phyloP scores from a whole-genome alignment of 805 yeast species.

The Danielia oregonensis region DNA sequence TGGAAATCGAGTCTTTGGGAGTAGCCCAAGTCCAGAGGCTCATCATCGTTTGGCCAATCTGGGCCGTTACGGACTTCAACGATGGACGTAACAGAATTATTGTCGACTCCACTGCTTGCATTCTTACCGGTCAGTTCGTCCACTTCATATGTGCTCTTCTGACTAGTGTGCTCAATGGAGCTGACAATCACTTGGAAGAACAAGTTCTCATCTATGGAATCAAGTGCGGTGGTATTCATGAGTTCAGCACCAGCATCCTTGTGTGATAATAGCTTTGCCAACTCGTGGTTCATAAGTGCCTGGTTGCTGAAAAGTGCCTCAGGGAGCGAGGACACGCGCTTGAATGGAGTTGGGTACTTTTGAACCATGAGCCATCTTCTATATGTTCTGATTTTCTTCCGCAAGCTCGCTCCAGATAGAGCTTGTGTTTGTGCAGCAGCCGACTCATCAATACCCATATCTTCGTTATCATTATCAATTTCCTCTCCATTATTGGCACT shows the following conservation, averaged over 20 bases:
- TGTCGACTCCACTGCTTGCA: not conserved
- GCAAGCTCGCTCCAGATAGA: conserved; percentile 28
- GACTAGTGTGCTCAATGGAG: conserved; percentile 23
- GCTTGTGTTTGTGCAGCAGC: conserved; percentile 12
- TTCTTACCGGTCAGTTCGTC: not conserved
- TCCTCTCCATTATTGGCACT: conserved; percentile 18
- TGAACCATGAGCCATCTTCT: conserved; percentile 27
- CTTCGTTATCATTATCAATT: conserved; percentile 48
- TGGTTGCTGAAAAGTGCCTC: conserved; percentile 34
- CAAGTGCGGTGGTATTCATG: conserved; percentile 24
- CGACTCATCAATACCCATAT: conserved; percentile 35
- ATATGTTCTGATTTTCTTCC: conserved; percentile 29
- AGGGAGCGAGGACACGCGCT: conserved; percentile 32
- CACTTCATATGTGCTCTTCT: no score
- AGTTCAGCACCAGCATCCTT: conserved; percentile 24
- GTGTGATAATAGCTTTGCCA: conserved; percentile 23
- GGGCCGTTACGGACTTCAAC: conserved; percentile 43
- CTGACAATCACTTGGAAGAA: conserved; percentile 35
- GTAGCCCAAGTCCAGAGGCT: conserved; percentile 27
- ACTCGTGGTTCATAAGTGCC: conserved; percentile 27
- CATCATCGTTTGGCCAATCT: conserved; percentile 37
- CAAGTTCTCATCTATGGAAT: conserved; percentile 33
- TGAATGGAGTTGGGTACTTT: conserved; percentile 35
- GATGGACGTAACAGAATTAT: conserved; percentile 18
- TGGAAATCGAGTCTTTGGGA: conserved; percentile 43